Evolutionary conservation across 257 asterid species (phyloP), one percentile per base, ranked within the genome.

Genomic region (Jacaranda mimosifolia): DNA sequence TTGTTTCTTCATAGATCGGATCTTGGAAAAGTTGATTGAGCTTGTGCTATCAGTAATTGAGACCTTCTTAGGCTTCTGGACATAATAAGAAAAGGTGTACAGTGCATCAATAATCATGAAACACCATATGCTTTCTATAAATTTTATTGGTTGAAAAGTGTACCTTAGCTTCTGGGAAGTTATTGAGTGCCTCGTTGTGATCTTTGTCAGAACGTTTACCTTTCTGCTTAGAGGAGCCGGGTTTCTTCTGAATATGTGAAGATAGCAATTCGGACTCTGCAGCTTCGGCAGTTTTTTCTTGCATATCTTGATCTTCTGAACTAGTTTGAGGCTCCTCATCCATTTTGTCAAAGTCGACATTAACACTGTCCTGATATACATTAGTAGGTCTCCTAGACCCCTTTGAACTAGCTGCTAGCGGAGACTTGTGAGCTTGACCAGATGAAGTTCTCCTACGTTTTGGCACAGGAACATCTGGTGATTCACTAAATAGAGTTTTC

Each of bases 401-500:
- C 85, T 87, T 86, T 45, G 85, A 72, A 79, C 81, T 66, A 62
- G 72, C 72, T 70, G 76, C 74, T 35, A 43, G 40, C 59, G 65
- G 69, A 76, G 92, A 81, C 80, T 81, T 94, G 77, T 80, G 88
- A 81, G 85, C 89, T 63, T 73, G 86, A 84, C 86, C 63, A 68
- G 93, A 80, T 43, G 97, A 86, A 32, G 97, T 90, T 82, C 97
- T 93, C 85, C 74, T 85, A 56, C 97, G 92, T 83, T 92, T 96
- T 73, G 98, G 97, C 65, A 88, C 93, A 79, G 92, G 89, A 87
- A 83, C 82, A 83, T 83, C 85, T 66, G 79, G 72, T 76, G 96
- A 79, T 77, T 84, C 97, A 72, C 79, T 79, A 9, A 83, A 73
- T 74, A 80, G 45, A 40, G 81, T 63, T 83, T 93, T 91, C 84